phyloP scores from a whole-genome alignment of 257 asterid genomes.

The Cynanchum wilfordii region DNA sequence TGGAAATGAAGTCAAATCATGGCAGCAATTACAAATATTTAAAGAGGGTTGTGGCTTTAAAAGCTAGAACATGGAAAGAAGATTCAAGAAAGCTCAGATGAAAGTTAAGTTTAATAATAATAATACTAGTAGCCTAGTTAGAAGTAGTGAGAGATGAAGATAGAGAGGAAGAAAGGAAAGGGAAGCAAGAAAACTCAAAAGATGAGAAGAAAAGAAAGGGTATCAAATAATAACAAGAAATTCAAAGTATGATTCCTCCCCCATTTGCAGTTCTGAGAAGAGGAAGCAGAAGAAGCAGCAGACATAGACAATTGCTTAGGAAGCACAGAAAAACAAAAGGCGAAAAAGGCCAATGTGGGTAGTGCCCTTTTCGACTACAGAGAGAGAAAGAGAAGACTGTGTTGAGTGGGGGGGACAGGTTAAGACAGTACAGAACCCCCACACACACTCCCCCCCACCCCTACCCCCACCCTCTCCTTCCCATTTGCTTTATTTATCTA shows the following conservation, averaged over 20 bases:
- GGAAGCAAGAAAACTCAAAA: conserved; percentile 6
- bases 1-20: conserved; percentile 33
- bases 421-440: conserved; percentile 94
- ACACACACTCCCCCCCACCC: conserved; percentile 28
- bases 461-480: conserved; percentile 11
- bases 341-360: conserved; percentile 59
- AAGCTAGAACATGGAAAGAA: conserved; percentile 36
- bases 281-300: conserved; percentile 44
- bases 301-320: conserved; percentile 85
- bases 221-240: conserved; percentile 77
- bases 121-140: no score
- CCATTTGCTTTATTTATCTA: conserved; percentile 32
- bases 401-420: conserved; percentile 96
- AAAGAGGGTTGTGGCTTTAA: conserved; percentile 44
- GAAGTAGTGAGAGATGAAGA: conserved; percentile 10
- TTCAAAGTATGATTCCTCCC: conserved; percentile 74
- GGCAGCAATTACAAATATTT: conserved; percentile 24
- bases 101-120: conserved; percentile 1
- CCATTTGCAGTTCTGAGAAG: conserved; percentile 72
- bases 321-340: conserved; percentile 64
- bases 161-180: neutral
- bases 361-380: conserved; percentile 64
- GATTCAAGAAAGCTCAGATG: conserved; percentile 21
- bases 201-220: conserved; percentile 29
- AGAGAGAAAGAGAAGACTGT: conserved; percentile 34